These are phyloP conservation scores for Calocera viscosa DNA, from an alignment of 768 basidiomycete genomes.

Conservation along the genomic window DNA sequence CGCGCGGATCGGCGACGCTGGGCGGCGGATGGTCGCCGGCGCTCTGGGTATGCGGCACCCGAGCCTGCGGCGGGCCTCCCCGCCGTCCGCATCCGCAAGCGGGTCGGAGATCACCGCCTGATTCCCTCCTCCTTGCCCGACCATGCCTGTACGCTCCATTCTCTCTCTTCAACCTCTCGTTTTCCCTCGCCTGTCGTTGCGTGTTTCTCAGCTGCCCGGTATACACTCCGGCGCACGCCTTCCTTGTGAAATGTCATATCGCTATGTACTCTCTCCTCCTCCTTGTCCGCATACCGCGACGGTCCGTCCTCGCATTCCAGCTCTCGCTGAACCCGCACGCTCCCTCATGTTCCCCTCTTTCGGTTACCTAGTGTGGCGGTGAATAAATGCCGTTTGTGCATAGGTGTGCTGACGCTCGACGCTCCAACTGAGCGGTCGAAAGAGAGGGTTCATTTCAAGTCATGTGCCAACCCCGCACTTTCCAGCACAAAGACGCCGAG, in stretches of 20 bases:
- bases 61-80: slow-evolving; percentile 28
- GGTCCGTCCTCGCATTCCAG: not conserved
- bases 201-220: not conserved
- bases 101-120: slow-evolving; percentile 2
- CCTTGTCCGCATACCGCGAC: not conserved
- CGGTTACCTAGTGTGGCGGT: not conserved
- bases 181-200: slow-evolving; percentile 7
- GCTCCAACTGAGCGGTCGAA: too few relatives aligned
- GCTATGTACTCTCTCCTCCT: not conserved
- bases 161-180: not conserved
- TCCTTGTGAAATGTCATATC: too few relatives aligned
- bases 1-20: slow-evolving; percentile 79
- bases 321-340: not conserved
- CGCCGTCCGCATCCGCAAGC: not conserved
- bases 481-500: too few relatives aligned
- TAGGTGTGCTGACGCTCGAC: too few relatives aligned
- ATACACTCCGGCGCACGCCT: too few relatives aligned
- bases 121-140: not conserved
- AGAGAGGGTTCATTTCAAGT: too few relatives aligned
- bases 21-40: slow-evolving; percentile 78
- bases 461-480: too few relatives aligned
- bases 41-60: slow-evolving; percentile 78
- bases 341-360: not conserved
- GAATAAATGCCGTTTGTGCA: not conserved
- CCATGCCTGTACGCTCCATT: not conserved